Evolutionary conservation across 768 basidiomycete species (phyloP).

Genomic region (Suillus subluteus): DNA sequence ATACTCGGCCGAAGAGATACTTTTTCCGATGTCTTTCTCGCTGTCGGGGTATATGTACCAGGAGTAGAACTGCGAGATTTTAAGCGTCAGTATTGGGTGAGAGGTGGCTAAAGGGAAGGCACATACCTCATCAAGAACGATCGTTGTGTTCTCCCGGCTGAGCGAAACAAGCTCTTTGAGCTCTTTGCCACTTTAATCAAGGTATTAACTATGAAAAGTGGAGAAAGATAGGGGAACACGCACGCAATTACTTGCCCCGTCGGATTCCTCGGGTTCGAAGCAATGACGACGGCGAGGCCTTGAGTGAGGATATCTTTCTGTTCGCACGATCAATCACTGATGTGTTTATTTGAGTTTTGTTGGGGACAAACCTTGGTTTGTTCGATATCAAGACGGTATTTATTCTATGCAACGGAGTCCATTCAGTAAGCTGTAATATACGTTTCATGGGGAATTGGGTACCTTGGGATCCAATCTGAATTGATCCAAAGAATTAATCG

Average conservation of each 20-base stretch:
- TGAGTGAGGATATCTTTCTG: conserved; percentile 82
- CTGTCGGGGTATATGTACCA: conserved; percentile 93
- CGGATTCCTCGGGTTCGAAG: conserved; percentile 96
- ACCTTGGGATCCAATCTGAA: conserved; percentile 51
- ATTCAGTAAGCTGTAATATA: not conserved
- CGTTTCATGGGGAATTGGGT: conserved; percentile 10
- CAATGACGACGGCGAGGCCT: conserved; percentile 82
- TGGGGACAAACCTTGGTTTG: conserved; percentile 63
- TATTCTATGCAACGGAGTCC: conserved; percentile 40
- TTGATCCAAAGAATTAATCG: conserved; percentile 12
- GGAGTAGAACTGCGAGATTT: conserved; percentile 73
- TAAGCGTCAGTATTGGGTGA: not conserved
- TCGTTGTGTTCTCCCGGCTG: conserved; percentile 76
- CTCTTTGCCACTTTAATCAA: conserved; percentile 64
- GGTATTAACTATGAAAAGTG: conserved; percentile 13
- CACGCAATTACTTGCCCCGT: conserved; percentile 88
- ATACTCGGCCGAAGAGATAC: conserved; percentile 81
- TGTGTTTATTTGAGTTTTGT: not conserved
- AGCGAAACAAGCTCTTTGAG: conserved; percentile 79
- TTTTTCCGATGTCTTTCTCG: conserved; percentile 72
- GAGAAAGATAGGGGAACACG: conserved; percentile 16
- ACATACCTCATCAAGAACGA: conserved; percentile 81
- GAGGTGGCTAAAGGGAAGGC: too few species aligned
- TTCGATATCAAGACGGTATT: conserved; percentile 79
- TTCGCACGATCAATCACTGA: conserved; percentile 10